Evolutionary conservation across 768 basidiomycete genomes (phyloP), one percentile per base, ranked within the genome.

Genomic region (Boletus vermiculosoides): DNA sequence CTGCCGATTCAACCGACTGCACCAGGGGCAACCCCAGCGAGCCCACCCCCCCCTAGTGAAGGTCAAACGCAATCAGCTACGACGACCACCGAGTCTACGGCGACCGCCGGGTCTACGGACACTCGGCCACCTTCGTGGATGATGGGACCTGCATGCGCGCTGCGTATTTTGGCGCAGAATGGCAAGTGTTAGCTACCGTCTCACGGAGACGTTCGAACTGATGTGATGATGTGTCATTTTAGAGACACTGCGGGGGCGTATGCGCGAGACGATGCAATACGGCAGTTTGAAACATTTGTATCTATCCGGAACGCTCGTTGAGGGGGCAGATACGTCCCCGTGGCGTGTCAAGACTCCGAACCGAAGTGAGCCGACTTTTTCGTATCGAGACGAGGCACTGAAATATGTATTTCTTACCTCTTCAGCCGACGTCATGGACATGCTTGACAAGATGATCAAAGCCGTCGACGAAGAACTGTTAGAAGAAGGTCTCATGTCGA

Each of bases 111-210:
- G 7, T 9, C 28, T 18, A 1, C 36, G 2, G 39, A 57, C 3
- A 0, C 40, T 40, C 33, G 5, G 33, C 51, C 57, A 37, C 45
- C 59, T 54, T 63, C 67, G 5, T 53, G 52, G 59, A 62, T 68
- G 65, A 12, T 68, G 55, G 67, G 67, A 33, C 65, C 67, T 5
- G 59, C 67, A 20, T 68, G 60, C 30, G 67, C 67, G 12, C 31
- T 68, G 39, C 60, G 63, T 7, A 60, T 55, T 10, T 50, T 68
- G 20, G 63, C 63, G 7, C 63, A 57, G 34, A 49, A 58, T 25
- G 12, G 66, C 11, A 49, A 56, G 59, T 58, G 8, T 52, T 50
- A 0, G 16, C 6, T 16, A 1, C 5, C 16, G 13, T 37, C 28
- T 41, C n/a, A 0, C 4, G n/a, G 5, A 4, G 20, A 22, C 11